Evolutionary conservation across 2,329 filamentous ascomycete genomes (phyloP), one percentile per base, ranked within the genome.

Genomic region (Hirsutella rhossiliensis): DNA sequence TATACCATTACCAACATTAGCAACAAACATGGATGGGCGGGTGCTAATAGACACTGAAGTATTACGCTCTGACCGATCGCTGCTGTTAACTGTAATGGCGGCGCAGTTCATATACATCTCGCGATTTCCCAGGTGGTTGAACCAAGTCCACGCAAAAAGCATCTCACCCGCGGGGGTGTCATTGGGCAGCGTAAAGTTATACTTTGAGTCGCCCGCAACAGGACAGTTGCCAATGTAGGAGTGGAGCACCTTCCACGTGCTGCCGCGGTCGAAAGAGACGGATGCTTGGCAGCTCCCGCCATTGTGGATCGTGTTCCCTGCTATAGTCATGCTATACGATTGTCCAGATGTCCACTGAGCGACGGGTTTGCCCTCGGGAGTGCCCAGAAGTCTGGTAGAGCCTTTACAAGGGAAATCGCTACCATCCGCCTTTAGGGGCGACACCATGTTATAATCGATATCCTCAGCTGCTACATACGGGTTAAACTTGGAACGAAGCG

Each of bases 101-200:
- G 85, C 84, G 57, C 86, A 92, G 65, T 87, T 87, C 82, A 87
- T 87, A 72, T 92, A 92, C 76, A 84, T 85, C 61, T 90, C 85
- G 41, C 85, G 74, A 64, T 88, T 88, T 19, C 85, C 84, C 36
- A 83, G 63, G 50, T 78, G 68, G 69, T 87, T 87, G 66, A 84
- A 82, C 82, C 82, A 86, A 23, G 78, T 79, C 86, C 86, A 90
- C 32, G 79, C 78, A 42, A 89, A 74, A 38, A 89, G 60, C 46
- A 78, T 82, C 30, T 80, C 74, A 62, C 62, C 68, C 48, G 62
- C 56, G n/a, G 78, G 76, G 1, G 78, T 76, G 50, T 82, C 77
- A 2, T 63, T 60, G 8, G 84, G 84, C 30, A 89, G 64, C 29
- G 68, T 75, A 61, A 89, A 89, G 51, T 72, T 62, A 61, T 81